Evolutionary conservation across 768 basidiomycete species (phyloP).

Genomic region (Podaxis sp.): DNA sequence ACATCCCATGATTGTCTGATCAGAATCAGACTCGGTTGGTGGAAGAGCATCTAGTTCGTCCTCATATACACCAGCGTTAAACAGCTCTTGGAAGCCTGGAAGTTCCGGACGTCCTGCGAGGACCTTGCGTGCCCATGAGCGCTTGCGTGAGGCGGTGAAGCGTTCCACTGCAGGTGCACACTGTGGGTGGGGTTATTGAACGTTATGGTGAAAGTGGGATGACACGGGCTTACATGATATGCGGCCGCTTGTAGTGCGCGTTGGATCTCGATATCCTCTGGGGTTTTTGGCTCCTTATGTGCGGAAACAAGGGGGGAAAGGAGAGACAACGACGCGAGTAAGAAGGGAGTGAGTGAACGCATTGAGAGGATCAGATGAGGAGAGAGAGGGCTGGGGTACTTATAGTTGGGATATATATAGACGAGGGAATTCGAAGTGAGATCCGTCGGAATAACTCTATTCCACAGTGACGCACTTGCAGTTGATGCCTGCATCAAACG

Average conservation of each 20-base stretch:
- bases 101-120: slow-evolving; percentile 33
- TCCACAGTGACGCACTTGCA: neutral
- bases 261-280: slow-evolving; percentile 43
- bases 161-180: slow-evolving; percentile 50
- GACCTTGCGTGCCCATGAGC: slow-evolving; percentile 41
- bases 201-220: neutral
- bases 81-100: slow-evolving; percentile 39
- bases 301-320: slow-evolving; percentile 24
- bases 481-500: neutral
- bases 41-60: slow-evolving; percentile 21
- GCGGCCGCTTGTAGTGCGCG: slow-evolving; percentile 47
- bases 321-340: slow-evolving; percentile 14
- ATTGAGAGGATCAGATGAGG: neutral
- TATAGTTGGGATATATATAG: neutral
- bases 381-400: neutral
- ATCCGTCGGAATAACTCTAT: slow-evolving; percentile 5
- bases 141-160: slow-evolving; percentile 45
- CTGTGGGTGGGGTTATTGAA: slow-evolving; percentile 20
- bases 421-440: neutral
- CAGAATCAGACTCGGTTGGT: slow-evolving; percentile 20
- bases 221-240: slow-evolving; percentile 36
- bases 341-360: slow-evolving; percentile 13
- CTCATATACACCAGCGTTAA: slow-evolving; percentile 31
- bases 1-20: slow-evolving; percentile 38
- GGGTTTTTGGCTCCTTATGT: slow-evolving; percentile 40